These are phyloP conservation scores for Aegilops bicornis DNA, from an alignment of 176 grass and related monocot species.

Conservation along the genomic window DNA sequence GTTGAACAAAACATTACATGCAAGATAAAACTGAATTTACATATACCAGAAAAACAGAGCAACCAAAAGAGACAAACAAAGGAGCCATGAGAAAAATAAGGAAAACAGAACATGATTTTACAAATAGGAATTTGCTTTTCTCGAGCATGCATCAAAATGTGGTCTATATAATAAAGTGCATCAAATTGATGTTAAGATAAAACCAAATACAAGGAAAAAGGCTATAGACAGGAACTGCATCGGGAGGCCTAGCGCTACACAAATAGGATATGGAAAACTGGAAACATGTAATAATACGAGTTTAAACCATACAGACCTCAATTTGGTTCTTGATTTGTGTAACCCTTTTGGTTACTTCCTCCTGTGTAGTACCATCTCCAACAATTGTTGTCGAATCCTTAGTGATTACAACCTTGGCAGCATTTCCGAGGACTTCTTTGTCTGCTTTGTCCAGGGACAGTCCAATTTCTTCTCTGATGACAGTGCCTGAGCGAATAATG, in stretches of 20 bases:
- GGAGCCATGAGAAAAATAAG: not conserved
- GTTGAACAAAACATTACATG: not conserved
- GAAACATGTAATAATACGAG: too few species aligned
- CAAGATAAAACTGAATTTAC: not conserved
- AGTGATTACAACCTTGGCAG: slow-evolving; percentile 54
- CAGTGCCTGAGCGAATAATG: slow-evolving; percentile 16
- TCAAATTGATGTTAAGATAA: too few species aligned
- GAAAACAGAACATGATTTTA: not conserved
- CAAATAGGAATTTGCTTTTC: not conserved
- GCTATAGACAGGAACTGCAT: too few species aligned
- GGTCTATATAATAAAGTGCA: too few species aligned
- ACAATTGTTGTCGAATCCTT: slow-evolving; percentile 73
- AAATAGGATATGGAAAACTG: too few species aligned
- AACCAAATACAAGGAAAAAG: too few species aligned
- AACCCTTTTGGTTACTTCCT: slow-evolving; percentile 56
- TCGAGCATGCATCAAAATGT: too few species aligned
- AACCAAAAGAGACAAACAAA: not conserved
- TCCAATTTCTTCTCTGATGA: slow-evolving; percentile 66
- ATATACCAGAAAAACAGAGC: not conserved
- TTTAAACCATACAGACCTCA: slow-evolving; percentile 33
- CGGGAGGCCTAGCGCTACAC: too few species aligned
- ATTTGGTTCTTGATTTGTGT: slow-evolving; percentile 58
- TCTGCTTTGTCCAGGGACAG: slow-evolving; percentile 64
- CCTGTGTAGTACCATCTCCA: slow-evolving; percentile 60
- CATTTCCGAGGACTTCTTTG: slow-evolving; percentile 44